Conservation (phyloP, 2,329 filamentous ascomycete species). For the Colletotrichum musae region DNA sequence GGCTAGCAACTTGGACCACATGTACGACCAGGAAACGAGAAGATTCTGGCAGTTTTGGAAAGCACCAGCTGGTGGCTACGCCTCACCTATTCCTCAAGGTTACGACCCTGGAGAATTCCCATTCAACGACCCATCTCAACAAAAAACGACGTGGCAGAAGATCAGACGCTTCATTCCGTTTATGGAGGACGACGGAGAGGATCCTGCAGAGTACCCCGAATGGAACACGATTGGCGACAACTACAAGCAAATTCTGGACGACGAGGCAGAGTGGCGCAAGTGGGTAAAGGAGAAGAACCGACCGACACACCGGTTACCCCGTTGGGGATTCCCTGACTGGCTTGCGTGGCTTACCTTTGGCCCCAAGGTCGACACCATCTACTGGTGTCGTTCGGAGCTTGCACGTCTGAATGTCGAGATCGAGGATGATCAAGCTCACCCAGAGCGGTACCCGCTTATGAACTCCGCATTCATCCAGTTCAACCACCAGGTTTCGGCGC, state of each 20-base stretch:
- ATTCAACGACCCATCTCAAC: slow-evolving; percentile 52
- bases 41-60: slow-evolving; percentile 78
- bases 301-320: slow-evolving; percentile 84
- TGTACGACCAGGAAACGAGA: slow-evolving; percentile 61
- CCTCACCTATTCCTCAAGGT: slow-evolving; percentile 73
- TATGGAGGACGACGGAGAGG: slow-evolving; percentile 56
- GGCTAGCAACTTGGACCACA: slow-evolving; percentile 62
- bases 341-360: slow-evolving; percentile 81
- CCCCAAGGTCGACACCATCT: slow-evolving; percentile 97
- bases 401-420: slow-evolving; percentile 93
- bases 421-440: slow-evolving; percentile 87
- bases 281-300: slow-evolving; percentile 87
- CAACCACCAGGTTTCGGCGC: slow-evolving; percentile 96
- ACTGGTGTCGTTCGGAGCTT: slow-evolving; percentile 88
- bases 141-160: slow-evolving; percentile 66
- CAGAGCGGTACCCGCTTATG: slow-evolving; percentile 91
- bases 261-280: slow-evolving; percentile 81
- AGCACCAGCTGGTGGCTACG: slow-evolving; percentile 71
- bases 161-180: slow-evolving; percentile 67
- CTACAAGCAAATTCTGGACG: slow-evolving; percentile 64
- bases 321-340: slow-evolving; percentile 72
- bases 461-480: slow-evolving; percentile 99
- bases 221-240: slow-evolving; percentile 71
- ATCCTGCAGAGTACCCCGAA: slow-evolving; percentile 70
- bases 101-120: slow-evolving; percentile 61